These are phyloP conservation scores for Pythium apleroticum DNA, from an alignment of 352 stramenopile species.

Conservation along the genomic window DNA sequence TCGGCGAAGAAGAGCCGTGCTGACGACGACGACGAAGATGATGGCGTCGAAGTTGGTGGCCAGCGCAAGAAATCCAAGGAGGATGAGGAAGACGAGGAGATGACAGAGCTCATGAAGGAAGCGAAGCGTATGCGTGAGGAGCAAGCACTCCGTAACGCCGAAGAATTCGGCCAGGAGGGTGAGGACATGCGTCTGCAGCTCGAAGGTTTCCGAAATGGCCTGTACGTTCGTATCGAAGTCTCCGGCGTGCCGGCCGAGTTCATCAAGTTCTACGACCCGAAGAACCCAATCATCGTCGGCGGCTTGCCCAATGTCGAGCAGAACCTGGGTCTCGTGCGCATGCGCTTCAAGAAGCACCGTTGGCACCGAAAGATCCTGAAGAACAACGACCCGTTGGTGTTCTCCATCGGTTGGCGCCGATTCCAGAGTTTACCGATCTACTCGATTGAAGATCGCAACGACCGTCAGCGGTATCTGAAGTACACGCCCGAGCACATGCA, in stretches of 20 bases:
- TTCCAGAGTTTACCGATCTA: slow-evolving; percentile 99
- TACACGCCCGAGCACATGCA: slow-evolving; percentile 99
- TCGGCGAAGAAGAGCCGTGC: slow-evolving; percentile 86
- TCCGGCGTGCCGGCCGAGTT: slow-evolving; percentile 94
- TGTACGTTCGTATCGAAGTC: slow-evolving; percentile 98
- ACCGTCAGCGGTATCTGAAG: slow-evolving; percentile 96
- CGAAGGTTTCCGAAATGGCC: slow-evolving; percentile 95
- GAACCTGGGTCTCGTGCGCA: slow-evolving; percentile 92
- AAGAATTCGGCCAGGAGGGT: slow-evolving; percentile 95
- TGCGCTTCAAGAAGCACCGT: slow-evolving; percentile 99
- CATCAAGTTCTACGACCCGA: slow-evolving; percentile 92
- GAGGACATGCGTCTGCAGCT: slow-evolving; percentile 91
- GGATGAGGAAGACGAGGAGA: slow-evolving; percentile 80
- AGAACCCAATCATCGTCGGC: slow-evolving; percentile 89
- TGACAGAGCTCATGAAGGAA: slow-evolving; percentile 86
- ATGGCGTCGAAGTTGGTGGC: slow-evolving; percentile 31
- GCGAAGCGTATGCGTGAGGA: slow-evolving; percentile 82
- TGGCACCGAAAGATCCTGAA: slow-evolving; percentile 99
- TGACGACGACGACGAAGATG: slow-evolving; percentile 68
- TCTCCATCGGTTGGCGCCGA: slow-evolving; percentile 98
- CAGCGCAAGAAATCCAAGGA: slow-evolving; percentile 36
- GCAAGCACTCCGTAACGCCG: slow-evolving; percentile 82
- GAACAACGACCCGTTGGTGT: slow-evolving; percentile 97
- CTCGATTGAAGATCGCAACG: slow-evolving; percentile 98
- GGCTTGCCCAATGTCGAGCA: slow-evolving; percentile 96